Base-by-base conservation (phyloP, 352 stramenopile species). In the Nothophytophthora sp. region DNA sequence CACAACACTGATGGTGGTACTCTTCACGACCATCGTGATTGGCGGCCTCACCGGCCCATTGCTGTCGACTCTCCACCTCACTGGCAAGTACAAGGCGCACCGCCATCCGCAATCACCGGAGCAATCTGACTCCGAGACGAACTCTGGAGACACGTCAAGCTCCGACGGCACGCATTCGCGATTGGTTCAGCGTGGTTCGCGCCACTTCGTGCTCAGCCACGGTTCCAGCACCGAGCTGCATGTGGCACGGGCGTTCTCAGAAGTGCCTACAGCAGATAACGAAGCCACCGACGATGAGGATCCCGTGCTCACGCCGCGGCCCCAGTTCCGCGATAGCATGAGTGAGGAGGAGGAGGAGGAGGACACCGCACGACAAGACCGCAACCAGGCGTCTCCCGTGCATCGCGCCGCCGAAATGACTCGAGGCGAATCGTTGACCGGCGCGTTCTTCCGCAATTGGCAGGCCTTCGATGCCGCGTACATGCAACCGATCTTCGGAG, bases 21-120 rank as follows among this genome's bases (percentile, higher is more conserved):
- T 94, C 9, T 94, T 94, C 45, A 94, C 84, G n/a, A 94, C 84
- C 1, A 83, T 92, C 40, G 77, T 94, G 30, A 75, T 94, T 19
- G 83, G 83, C 8, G 81, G 81, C 4, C 58, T 94, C 38, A 94
- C 83, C 1, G 83, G 83, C 0, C 83, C 79, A 7, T 52, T 94
- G 12, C 55, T 94, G 6, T 70, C 52, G 13, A 74, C 67, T 19
- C 49, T 94, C 23, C 56, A 36, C n/a, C 60, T 77, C 12, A 73
- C 60, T 2, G 73, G 60, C 1, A 56, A 81, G 15, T 60, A 73
- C 16, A 68, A 69, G 35, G 58, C 56, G 36, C 28, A 58, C 18
- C 30, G 39, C 15, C 22, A 40, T 22, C 22, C 56, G 15, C n/a
- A n/a, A n/a, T n/a, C n/a, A n/a, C 29, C 69, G n/a, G 55, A 49